Conservation (phyloP, 148 eudicot genomes). For the Fagopyrum esculentum region DNA sequence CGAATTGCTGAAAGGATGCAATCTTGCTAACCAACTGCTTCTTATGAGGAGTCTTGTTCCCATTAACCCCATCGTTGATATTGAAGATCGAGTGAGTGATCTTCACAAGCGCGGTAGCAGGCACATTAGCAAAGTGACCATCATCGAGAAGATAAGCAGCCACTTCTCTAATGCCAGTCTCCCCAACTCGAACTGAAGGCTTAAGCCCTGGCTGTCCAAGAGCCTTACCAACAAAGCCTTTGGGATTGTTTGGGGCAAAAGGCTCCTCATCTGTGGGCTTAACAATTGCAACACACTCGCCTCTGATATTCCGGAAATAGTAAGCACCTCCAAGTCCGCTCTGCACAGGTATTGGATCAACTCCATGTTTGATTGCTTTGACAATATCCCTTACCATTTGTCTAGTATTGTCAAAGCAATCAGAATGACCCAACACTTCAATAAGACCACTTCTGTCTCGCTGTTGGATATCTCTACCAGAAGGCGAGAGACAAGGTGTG, state of each 20-base stretch:
- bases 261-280: slow-evolving; percentile 45
- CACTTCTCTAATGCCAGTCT: slow-evolving; percentile 35
- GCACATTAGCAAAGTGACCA: slow-evolving; percentile 35
- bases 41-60: slow-evolving; percentile 15
- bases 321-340: slow-evolving; percentile 39
- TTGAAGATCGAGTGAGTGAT: slow-evolving; percentile 31
- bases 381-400: slow-evolving; percentile 25
- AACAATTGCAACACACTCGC: slow-evolving; percentile 32
- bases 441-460: slow-evolving; percentile 24
- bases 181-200: slow-evolving; percentile 33
- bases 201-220: slow-evolving; percentile 39
- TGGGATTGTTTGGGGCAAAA: slow-evolving; percentile 37
- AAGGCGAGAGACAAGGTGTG: slow-evolving; percentile 37
- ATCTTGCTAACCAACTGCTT: slow-evolving; percentile 28
- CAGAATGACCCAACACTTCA: slow-evolving; percentile 30
- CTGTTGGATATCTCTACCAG: slow-evolving; percentile 20
- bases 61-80: slow-evolving; percentile 27
- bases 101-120: slow-evolving; percentile 33
- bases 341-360: slow-evolving; percentile 27
- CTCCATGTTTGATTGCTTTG: slow-evolving; percentile 23
- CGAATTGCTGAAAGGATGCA: slow-evolving; percentile 29
- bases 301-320: slow-evolving; percentile 22
- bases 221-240: slow-evolving; percentile 33
- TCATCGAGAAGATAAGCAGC: slow-evolving; percentile 42
- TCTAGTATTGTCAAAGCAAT: slow-evolving; percentile 15